Base-by-base conservation (phyloP, 1,284 basidiomycete genomes). In the Boletus smithii region DNA sequence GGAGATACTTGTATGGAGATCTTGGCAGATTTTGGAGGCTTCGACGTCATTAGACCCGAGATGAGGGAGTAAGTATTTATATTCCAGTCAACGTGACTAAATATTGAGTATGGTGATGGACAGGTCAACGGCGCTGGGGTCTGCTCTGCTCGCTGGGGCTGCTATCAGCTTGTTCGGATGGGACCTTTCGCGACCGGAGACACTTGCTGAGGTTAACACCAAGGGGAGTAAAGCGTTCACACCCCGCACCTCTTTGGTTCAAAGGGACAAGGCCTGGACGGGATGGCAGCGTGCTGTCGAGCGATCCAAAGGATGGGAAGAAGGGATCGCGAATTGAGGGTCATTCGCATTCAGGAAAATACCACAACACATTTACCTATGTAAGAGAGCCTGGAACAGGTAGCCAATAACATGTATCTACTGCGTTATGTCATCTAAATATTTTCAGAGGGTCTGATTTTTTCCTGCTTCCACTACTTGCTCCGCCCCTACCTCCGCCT, bases 81-180 rank as follows among this genome's bases (percentile, higher is more conserved):
- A 38, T 20, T 18, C 16, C 5, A n/a, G 17, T 51, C 11, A 10
- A 22, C 23, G 45, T 23, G 14, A 23, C n/a, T 29, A 50, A 47
- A 14, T 34, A 1, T 18, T 46, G n/a, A 49, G n/a, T 27, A 32
- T 54, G 23, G 38, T 11, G 42, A 35, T 44, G 42, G 34, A 42
- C 53, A 91, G 88, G 67, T 94, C 91, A 8, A 99, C 95, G 6
- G 95, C 97, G 5, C 75, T 99, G 32, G 95, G 95, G n/a, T 92
- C 93, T 8, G 97, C 97, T 16, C 73, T 99, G 33, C 80, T 97
- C n/a, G 95, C 97, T 13, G 97, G 90, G 13, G 81, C 89, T 33
- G 94, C 95, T 1, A 78, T 98, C 27, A 75, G 80, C 5, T 73
- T 98, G 23, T 95, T 91, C 60, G 95, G 94, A n/a, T 99, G 95